Base-by-base conservation (phyloP, 2,329 filamentous ascomycete genomes). In the Pseudocercospora fijiensis region DNA sequence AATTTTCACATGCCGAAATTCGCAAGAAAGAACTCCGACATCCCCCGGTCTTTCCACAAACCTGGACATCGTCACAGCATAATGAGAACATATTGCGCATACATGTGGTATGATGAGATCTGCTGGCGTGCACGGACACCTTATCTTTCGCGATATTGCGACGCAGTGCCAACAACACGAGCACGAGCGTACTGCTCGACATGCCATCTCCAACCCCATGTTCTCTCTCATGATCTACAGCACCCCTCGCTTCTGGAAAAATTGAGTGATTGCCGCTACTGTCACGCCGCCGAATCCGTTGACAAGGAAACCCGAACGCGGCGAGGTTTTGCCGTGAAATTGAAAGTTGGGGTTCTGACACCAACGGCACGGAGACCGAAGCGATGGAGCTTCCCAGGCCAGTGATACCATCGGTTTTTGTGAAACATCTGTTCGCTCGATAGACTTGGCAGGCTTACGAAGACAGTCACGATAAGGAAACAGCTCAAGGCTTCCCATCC, bases 261-360 rank as follows among this genome's bases (percentile, higher is more conserved):
- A 57, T 57, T 45, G 55, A 43, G 20, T 26, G 45, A 49, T 49
- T 24, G 18, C 16, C 49, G 26, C 26, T 28, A 28, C 24, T 10
- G 4, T 18, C 37, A 30, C 49, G 22, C 49, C 49, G 49, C 4
- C 49, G 24, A 53, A 30, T n/a, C 49, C 49, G 49, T 57, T 57
- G 55, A 33, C 55, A 20, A 57, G 33, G 30, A 13, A 57, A 57
- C 55, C 37, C 26, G 28, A 16, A 41, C 16, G 37, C 16, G 26
- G 16, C 49, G 49, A 57, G 18, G n/a, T 57, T 45, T 20, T 45
- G 20, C 55, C 55, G 55, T 20, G 30, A 57, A n/a, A 41, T 41
- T 41, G 37, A 41, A 41, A n/a, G 16, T 41, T 41, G n/a, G 37
- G 37, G 37, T 18, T 13, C 37, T 41, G 37, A 41, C 37, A 41